Conservation (phyloP, 75 land plant genomes). For the Pinus taeda region DNA sequence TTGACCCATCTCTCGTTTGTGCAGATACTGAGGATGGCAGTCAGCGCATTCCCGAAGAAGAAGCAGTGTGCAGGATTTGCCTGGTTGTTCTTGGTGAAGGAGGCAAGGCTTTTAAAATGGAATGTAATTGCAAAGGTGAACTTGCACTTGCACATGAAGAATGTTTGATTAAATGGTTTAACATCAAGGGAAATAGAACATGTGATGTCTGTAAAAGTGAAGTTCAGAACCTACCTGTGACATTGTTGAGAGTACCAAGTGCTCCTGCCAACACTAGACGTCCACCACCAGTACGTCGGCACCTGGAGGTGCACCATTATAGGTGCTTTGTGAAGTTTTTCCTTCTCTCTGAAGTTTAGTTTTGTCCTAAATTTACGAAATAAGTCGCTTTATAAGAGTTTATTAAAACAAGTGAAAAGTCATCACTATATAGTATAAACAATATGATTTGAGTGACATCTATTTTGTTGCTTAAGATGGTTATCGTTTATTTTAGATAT, state of each 20-base stretch:
- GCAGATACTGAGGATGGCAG: slow-evolving; percentile 32
- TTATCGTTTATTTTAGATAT: background rate
- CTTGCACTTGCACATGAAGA: slow-evolving; percentile 71
- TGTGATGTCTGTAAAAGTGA: slow-evolving; percentile 78
- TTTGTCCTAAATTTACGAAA: background rate
- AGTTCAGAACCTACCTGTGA: slow-evolving; percentile 69
- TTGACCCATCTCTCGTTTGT: background rate
- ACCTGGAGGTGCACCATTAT: slow-evolving; percentile 18
- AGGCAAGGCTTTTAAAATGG: slow-evolving; percentile 68
- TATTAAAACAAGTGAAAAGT: background rate
- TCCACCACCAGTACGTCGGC: slow-evolving; percentile 6
- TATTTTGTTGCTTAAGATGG: background rate
- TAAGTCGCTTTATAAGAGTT: background rate
- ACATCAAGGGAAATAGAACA: slow-evolving; percentile 62
- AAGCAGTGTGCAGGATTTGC: slow-evolving; percentile 77
- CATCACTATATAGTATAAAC: too few species aligned
- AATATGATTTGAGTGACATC: background rate
- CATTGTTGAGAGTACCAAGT: slow-evolving; percentile 49
- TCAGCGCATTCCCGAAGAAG: slow-evolving; percentile 78
- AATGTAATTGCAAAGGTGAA: slow-evolving; percentile 79
- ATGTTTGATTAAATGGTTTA: slow-evolving; percentile 77
- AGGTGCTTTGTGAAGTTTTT: slow-evolving; percentile 15
- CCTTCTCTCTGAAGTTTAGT: background rate
- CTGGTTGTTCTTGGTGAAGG: slow-evolving; percentile 57
- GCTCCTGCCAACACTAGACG: slow-evolving; percentile 11